Evolutionary conservation across 78 protist genomes (phyloP), one percentile per base, ranked within the genome.

Genomic region (Tieghemostelium lacteum): DNA sequence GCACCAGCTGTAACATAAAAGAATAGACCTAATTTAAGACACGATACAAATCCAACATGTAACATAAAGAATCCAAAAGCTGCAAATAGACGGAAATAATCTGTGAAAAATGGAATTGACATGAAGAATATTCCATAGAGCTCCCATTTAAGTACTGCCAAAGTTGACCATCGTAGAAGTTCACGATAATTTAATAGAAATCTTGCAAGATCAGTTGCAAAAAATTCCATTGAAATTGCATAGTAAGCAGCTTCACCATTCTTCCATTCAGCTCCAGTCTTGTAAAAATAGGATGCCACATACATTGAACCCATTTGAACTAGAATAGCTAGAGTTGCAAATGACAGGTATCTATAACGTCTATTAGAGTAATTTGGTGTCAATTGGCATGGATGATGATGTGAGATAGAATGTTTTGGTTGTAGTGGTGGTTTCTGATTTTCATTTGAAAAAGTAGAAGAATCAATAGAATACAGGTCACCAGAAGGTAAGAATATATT

Each of bases 101-200:
- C 88, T 7, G 88, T 55, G 22, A 33, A 80, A 49, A 80, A 0
- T 80, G 88, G 88, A 8, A 69, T 54, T 19, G 28, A 26, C 33
- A 65, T 31, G 29, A 80, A 80, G 45, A 80, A 39, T 66, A 58
- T 34, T 10, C 88, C 88, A n/a, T 34, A 0, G 2, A 80, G 54
- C 34, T 80, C 88, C 88, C 88, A 80, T 64, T 80, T 80, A 19
- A 76, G 76, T 14, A 80, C 88, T 31, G 88, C 75, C 52, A 80
- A 52, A 24, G 88, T 80, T 33, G 67, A 55, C n/a, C 52, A 24
- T 63, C 86, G 45, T 33, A 80, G 7, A 24, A 40, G 60, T n/a
- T 75, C 34, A 36, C 88, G 50, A 54, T 52, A 80, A 17, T 49
- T 3, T 24, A 80, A 28, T 34, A 80, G 12, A 16, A 45, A 57